phyloP scores from a whole-genome alignment of 345 rosid genomes.

The Citrus sp. region DNA sequence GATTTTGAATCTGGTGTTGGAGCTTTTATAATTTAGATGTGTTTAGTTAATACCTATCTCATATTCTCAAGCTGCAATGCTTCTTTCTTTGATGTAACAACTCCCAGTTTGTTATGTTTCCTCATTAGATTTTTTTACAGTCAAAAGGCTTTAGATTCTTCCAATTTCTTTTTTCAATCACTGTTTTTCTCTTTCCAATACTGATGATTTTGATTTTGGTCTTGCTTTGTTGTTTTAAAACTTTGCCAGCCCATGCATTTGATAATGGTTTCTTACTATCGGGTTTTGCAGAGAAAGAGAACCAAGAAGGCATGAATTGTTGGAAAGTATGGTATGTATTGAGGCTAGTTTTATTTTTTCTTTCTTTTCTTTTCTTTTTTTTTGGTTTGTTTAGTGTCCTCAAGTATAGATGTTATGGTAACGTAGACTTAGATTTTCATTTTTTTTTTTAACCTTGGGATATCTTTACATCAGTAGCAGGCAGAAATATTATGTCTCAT shows the following conservation, averaged over 20 bases:
- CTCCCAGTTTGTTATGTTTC: too few species aligned
- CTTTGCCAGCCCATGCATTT: not conserved
- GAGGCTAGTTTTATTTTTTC: not conserved
- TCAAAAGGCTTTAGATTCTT: not conserved
- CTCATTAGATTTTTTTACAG: too few species aligned
- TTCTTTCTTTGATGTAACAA: too few species aligned
- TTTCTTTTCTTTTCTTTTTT: too few species aligned
- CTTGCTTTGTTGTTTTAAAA: not conserved
- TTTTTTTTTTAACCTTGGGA: too few species aligned
- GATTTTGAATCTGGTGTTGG: too few species aligned
- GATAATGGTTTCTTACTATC: not conserved
- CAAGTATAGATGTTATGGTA: not conserved
- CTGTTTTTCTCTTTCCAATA: not conserved
- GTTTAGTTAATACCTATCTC: too few species aligned
- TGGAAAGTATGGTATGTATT: slow-evolving; percentile 53
- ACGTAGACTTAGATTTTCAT: too few species aligned
- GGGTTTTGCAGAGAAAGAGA: slow-evolving; percentile 49
- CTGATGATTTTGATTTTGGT: not conserved
- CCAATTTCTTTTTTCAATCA: not conserved
- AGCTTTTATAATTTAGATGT: too few species aligned
- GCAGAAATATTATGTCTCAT: not conserved
- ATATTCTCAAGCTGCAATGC: too few species aligned
- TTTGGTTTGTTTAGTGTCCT: not conserved
- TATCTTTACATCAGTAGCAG: too few species aligned
- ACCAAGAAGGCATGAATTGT: slow-evolving; percentile 70